Percentiles rank a stretch among this genome's conserved stretches.
These are phyloP conservation scores for Russula dissimulans DNA, from an alignment of 768 basidiomycete species.

Conservation along the genomic window DNA sequence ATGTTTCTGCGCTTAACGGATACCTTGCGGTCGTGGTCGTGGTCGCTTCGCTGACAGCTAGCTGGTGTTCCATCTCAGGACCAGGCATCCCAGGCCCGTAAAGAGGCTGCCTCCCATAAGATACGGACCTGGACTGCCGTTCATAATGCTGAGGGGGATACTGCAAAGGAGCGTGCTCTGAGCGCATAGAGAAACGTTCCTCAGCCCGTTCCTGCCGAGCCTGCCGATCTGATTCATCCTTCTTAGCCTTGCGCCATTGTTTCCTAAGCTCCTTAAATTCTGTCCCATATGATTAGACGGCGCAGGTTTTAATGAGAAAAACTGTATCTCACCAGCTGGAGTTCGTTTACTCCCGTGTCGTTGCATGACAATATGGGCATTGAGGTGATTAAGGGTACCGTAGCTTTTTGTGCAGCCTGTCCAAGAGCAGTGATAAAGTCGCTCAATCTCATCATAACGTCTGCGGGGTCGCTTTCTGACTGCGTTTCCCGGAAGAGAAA, in stretches of 20 bases:
- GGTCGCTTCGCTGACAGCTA: background rate
- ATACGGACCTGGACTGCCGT: background rate
- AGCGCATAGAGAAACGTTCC: constrained; percentile 1
- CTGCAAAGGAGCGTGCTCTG: background rate
- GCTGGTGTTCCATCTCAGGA: constrained; percentile 9
- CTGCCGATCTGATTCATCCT: constrained; percentile 38
- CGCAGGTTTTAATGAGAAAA: background rate
- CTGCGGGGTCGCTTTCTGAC: constrained; percentile 79
- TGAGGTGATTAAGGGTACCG: constrained; percentile 93
- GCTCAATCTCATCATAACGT: constrained; percentile 91
- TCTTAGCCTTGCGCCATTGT: constrained; percentile 91
- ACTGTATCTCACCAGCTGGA: constrained; percentile 64
- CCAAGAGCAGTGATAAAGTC: constrained; percentile 75
- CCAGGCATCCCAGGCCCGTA: constrained; percentile 15
- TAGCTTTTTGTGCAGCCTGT: constrained; percentile 65
- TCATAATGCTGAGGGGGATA: constrained; percentile 8
- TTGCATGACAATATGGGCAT: constrained; percentile 98
- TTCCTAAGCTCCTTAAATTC: constrained; percentile 98
- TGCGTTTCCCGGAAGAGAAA: constrained; percentile 69
- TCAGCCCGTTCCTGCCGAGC: constrained; percentile 5
- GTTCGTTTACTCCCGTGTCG: constrained; percentile 86
- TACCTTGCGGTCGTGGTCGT: background rate
- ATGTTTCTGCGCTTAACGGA: background rate
- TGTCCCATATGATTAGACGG: constrained; percentile 29
- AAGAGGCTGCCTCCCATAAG: constrained; percentile 6